Base-by-base conservation (phyloP, 768 basidiomycete species). In the Paxillus ammoniavirescens region DNA sequence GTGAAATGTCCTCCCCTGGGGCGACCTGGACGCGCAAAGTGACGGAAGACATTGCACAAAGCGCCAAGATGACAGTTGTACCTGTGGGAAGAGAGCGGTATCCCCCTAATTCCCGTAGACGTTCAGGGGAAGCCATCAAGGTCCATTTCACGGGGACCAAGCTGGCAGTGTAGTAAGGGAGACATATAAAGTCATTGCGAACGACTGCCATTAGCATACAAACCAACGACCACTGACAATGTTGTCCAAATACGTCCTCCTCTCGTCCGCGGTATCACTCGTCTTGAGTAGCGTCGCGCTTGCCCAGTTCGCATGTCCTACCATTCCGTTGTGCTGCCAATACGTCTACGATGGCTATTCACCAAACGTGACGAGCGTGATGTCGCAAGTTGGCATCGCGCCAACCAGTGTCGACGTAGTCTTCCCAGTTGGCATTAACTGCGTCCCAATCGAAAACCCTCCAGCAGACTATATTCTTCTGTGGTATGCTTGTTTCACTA, bases 251-350 rank as follows among this genome's bases (percentile, higher is more conserved):
- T 4, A 30, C 21, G 21, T 13, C 23, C 43, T 45, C 28, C 23
- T 30, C 43, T 8, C 43, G 6, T 28, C 28, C 5, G 12, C 30
- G 7, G 8, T 17, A 13, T 30, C 43, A 5, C 14, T 45, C 28
- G 4, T 45, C 26, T 12, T 45, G 23, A n/a, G 15, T n/a, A 28
- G 26, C 26, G 30, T 26, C 43, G 26, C 43, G 4, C 42, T 8
- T 21, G 4, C 43, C 12, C 53, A 49, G 28, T 15, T 15, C 21
- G 21, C 33, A 37, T 54, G 53, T 38, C 35, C 47, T 17, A 43
- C 28, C 42, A 49, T 37, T 38, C 53, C 48, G 5, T 12, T 54
- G 15, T 54, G 53, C 48, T 54, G 53, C 15, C 17, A 49, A 42
- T 26, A 35, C 21, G 15, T 54, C 33, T 14, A 49, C 30, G 42